Conservation (phyloP, 1,284 basidiomycete genomes). For the Coniferiporia weirii region DNA sequence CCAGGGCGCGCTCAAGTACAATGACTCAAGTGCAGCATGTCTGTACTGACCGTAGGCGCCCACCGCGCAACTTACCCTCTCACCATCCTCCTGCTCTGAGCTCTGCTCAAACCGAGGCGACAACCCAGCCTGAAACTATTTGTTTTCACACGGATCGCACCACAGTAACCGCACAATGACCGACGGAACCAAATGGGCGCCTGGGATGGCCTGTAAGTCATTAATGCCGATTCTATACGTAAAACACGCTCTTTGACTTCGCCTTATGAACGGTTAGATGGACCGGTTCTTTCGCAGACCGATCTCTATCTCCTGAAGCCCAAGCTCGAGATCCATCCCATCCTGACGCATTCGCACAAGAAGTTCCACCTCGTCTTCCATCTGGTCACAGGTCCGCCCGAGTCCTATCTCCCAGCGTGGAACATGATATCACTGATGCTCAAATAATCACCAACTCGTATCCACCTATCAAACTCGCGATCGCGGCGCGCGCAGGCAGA, state of each 20-base stretch:
- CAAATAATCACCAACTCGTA: not conserved
- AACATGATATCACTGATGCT: too few relatives aligned
- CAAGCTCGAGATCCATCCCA: conserved; percentile 64
- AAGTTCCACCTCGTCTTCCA: conserved; percentile 68
- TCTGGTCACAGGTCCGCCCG: conserved; percentile 49
- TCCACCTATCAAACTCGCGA: not conserved
- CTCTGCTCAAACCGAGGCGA: not conserved
- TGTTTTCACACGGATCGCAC: not conserved
- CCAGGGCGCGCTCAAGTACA: not conserved
- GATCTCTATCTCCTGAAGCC: conserved; percentile 65
- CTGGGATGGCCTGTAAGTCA: conserved; percentile 21
- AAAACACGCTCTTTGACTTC: not conserved
- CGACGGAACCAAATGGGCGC: conserved; percentile 21
- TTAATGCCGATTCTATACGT: not conserved
- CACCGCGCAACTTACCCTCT: not conserved
- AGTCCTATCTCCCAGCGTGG: not conserved
- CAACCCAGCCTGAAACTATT: too few relatives aligned
- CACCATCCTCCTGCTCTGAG: not conserved
- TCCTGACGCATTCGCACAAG: conserved; percentile 46
- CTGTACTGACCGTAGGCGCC: not conserved
- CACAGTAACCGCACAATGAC: conserved; percentile 1
- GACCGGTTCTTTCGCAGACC: conserved; percentile 67
- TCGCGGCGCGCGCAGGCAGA: conserved; percentile 36
- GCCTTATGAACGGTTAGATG: conserved; percentile 43
- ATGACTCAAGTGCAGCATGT: not conserved